These are phyloP conservation scores for Aureobasidium sp. DNA, from an alignment of 2,329 filamentous ascomycete genomes.

Conservation along the genomic window DNA sequence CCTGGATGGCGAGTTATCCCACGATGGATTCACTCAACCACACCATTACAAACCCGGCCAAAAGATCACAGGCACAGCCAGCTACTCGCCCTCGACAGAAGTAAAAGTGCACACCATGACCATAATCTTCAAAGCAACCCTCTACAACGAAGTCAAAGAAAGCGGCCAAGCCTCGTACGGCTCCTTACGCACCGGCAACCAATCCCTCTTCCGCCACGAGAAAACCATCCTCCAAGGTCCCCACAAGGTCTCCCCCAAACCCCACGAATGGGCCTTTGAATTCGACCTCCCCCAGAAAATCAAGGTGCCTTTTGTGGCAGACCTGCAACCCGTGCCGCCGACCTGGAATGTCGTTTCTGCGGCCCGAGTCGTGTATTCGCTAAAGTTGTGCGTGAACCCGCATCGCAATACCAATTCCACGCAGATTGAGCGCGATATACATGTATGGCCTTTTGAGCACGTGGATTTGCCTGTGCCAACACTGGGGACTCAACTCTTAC, in stretches of 20 bases:
- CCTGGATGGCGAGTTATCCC: neutral
- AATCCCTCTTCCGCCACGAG: conserved; percentile 1
- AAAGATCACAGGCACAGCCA: neutral
- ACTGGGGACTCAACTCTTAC: neutral
- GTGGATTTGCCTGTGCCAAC: neutral
- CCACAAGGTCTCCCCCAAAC: neutral
- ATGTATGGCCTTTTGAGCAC: neutral
- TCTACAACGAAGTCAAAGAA: neutral
- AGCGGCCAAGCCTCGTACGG: neutral
- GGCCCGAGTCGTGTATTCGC: neutral
- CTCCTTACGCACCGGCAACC: neutral
- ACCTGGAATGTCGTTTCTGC: neutral
- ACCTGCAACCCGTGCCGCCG: neutral
- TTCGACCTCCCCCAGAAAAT: neutral
- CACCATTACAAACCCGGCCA: neutral
- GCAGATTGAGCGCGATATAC: neutral
- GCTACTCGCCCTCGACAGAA: neutral
- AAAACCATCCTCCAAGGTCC: neutral
- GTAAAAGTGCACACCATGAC: conserved; percentile 1
- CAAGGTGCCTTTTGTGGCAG: conserved; percentile 6
- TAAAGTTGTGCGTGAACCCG: neutral
- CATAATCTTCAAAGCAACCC: conserved; percentile 3
- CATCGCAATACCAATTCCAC: neutral
- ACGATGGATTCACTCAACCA: no score
- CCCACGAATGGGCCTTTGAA: conserved; percentile 2